Evolutionary conservation across 345 rosid species (phyloP), one percentile per base, ranked within the genome.

Genomic region (Mallotus nudiflorus): DNA sequence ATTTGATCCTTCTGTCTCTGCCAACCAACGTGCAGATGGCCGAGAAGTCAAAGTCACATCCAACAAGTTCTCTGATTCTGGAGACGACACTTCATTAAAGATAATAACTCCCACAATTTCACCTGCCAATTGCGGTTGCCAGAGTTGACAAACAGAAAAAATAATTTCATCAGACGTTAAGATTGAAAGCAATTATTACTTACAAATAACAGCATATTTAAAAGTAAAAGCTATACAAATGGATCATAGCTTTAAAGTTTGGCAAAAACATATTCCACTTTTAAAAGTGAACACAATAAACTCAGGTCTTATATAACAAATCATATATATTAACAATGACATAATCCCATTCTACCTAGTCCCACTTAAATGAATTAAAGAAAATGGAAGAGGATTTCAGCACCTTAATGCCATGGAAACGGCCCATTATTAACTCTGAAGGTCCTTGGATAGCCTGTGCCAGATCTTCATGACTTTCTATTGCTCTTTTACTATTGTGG

Each of bases 91-190:
- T 66, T 82, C 87, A 53, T 83, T 84, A 62, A 82, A 81, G 77
- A 88, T 59, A 57, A 92, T 67, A 37, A 88, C 92, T 68, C 94
- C 99, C 71, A 88, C 99, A 74, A 95, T 87, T 85, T 87, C 83
- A 80, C 94, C 99, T 95, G 89, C 66, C 74, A 69, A 58, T 54
- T 33, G 65, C 67, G 44, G 65, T n/a, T 37, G 67, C 63, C 7
- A 52, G 33, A 60, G 61, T 62, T 22, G 49, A 62, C 62, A 37
- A n/a, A 19, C 24, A 58, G 60, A 46, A 20, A 22, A 1, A 42
- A 50, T 48, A 25, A 3, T 40, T 66, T 59, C 61, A 58, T n/a
- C n/a, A 15, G 10, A 6, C 54, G 58, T 13, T 52, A 29, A 27
- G 52, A 20, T 24, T 13, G 5, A 44, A 18, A 18, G 22, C 37